Conservation (phyloP, 257 asterid species). For the Buddleja alternifolia region DNA sequence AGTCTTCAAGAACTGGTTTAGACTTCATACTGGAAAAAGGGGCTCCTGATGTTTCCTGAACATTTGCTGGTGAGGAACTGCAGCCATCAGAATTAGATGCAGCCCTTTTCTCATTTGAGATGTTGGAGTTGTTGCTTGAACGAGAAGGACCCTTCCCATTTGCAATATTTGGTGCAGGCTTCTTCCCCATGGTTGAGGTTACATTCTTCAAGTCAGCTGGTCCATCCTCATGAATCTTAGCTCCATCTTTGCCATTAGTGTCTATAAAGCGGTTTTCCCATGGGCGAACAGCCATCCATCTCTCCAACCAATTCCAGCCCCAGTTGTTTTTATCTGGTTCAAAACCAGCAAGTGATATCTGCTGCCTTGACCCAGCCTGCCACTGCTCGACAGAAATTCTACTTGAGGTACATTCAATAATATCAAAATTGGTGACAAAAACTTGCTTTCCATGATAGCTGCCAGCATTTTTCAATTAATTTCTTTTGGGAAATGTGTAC, state of each 20-base stretch:
- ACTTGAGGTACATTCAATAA: constrained; percentile 22
- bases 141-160: constrained; percentile 57
- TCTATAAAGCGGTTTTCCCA: constrained; percentile 97
- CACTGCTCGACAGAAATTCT: constrained; percentile 60
- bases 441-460: background rate
- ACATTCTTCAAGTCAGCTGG: constrained; percentile 50
- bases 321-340: constrained; percentile 90
- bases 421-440: constrained; percentile 1
- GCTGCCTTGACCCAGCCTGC: constrained; percentile 98
- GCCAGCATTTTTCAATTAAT: too few relatives aligned
- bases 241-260: constrained; percentile 73
- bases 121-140: constrained; percentile 51
- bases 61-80: constrained; percentile 57
- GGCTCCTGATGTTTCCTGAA: constrained; percentile 50
- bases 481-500: too few relatives aligned
- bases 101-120: constrained; percentile 56
- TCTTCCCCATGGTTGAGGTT: constrained; percentile 48
- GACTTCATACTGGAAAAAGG: constrained; percentile 38
- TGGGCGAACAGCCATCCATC: constrained; percentile 99
- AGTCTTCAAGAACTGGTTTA: constrained; percentile 62
- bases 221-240: constrained; percentile 54
- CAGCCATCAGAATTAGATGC: constrained; percentile 68
- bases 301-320: constrained; percentile 99
- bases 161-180: constrained; percentile 43
- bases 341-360: constrained; percentile 52